A percentile compares a stretch with the other conserved stretches of the same genome.
Conservation (phyloP, 768 basidiomycete species). For the Podaxis sp. region DNA sequence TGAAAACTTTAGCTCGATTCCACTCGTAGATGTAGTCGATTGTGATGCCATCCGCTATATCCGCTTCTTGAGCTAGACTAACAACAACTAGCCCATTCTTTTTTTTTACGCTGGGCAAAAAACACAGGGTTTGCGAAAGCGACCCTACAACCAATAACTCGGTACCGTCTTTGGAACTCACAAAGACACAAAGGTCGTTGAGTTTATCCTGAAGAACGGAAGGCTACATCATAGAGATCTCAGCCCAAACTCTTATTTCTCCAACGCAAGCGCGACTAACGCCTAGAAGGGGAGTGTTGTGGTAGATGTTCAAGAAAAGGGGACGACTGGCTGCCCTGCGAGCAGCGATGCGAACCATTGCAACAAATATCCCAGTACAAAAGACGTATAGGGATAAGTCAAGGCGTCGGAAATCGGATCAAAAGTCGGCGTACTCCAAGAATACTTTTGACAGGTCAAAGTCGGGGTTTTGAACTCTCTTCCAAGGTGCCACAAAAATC, state of each 20-base stretch:
- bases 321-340: too few species aligned
- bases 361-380: too few species aligned
- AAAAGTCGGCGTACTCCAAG: too few species aligned
- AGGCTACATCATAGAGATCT: conserved; percentile 52
- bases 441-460: too few species aligned
- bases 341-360: too few species aligned
- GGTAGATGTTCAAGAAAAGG: too few species aligned
- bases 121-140: conserved; percentile 70
- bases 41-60: conserved; percentile 45
- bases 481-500: too few species aligned
- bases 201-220: conserved; percentile 62
- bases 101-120: conserved; percentile 78
- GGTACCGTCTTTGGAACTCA: conserved; percentile 67
- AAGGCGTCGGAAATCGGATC: too few species aligned
- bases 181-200: conserved; percentile 70
- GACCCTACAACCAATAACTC: conserved; percentile 81
- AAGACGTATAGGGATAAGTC: too few species aligned
- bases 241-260: neutral
- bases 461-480: too few species aligned
- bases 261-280: too few species aligned
- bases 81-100: conserved; percentile 59
- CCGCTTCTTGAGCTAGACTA: neutral
- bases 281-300: too few species aligned
- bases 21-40: conserved; percentile 77
- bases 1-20: conserved; percentile 51